Evolutionary conservation across 345 rosid species (phyloP).

Genomic region (Pistacia integerrima): DNA sequence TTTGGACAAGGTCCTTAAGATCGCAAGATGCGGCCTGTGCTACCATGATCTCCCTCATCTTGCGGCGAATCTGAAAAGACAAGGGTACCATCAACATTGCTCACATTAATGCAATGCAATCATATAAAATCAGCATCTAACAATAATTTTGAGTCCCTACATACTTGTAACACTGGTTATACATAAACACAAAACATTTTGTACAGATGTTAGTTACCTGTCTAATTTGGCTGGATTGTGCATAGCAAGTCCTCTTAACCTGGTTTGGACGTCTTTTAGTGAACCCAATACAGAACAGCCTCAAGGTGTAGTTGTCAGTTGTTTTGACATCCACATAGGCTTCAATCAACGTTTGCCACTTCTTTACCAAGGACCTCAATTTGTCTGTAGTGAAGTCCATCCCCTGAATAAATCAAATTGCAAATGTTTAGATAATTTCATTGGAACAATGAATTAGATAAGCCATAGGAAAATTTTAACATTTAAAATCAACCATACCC

Average conservation of each 20-base stretch:
- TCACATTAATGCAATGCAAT: background rate
- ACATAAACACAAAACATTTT: too few species aligned
- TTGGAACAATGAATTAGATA: background rate
- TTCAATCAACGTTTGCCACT: conserved; percentile 95
- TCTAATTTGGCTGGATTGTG: conserved; percentile 91
- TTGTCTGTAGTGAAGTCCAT: conserved; percentile 96
- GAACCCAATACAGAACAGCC: conserved; percentile 94
- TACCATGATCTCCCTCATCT: conserved; percentile 92
- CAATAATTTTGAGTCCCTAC: too few species aligned
- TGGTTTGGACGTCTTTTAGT: conserved; percentile 94
- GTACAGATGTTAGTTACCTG: conserved; percentile 41
- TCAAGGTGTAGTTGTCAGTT: conserved; percentile 77
- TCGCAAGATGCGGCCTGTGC: conserved; percentile 85
- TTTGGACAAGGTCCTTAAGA: conserved; percentile 80
- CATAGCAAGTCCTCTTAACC: conserved; percentile 91
- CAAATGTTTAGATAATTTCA: background rate
- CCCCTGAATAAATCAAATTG: conserved; percentile 50
- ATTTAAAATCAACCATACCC: conserved; percentile 53
- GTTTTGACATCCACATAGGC: conserved; percentile 97
- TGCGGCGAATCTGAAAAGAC: conserved; percentile 64
- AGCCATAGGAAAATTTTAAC: background rate
- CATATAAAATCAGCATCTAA: background rate
- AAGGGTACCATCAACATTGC: background rate
- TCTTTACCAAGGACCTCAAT: conserved; percentile 89
- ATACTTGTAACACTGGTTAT: background rate